Percentiles rank a stretch among this genome's conserved stretches.
phyloP scores from a whole-genome alignment of 805 yeast species.

The Sugiyamaella americana region DNA sequence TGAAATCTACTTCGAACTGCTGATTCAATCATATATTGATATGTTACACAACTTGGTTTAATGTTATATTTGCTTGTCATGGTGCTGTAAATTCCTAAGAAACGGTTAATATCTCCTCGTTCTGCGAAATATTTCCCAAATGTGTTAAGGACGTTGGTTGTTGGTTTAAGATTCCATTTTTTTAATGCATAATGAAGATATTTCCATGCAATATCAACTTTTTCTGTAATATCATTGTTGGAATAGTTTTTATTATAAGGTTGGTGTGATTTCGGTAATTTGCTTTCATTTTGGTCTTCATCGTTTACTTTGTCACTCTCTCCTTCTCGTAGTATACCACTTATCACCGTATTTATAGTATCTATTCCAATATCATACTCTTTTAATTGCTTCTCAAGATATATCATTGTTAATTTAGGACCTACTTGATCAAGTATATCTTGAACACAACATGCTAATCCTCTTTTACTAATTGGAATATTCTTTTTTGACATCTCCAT shows the following conservation, averaged over 20 bases:
- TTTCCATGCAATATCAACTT: conserved; percentile 18
- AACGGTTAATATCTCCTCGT: conserved; percentile 16
- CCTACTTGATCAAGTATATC: conserved; percentile 17
- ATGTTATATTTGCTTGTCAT: conserved; percentile 13
- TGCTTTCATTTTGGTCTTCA: neutral
- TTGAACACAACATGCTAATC: conserved; percentile 12
- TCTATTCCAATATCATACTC: conserved; percentile 11
- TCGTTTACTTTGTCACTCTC: conserved; percentile 2
- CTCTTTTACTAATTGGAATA: conserved; percentile 15
- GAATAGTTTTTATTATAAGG: no score
- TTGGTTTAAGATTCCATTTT: conserved; percentile 9
- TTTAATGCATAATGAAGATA: conserved; percentile 13
- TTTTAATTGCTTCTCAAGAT: conserved; percentile 10
- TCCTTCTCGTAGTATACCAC: conserved; percentile 7
- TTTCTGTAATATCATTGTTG: neutral
- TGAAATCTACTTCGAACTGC: neutral
- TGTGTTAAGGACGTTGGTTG: conserved; percentile 15
- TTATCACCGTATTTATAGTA: conserved; percentile 11
- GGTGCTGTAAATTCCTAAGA: conserved; percentile 15
- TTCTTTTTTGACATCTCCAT: conserved; percentile 13
- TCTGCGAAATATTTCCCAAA: conserved; percentile 12
- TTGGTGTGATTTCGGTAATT: neutral
- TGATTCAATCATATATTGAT: conserved; percentile 14
- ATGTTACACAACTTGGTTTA: conserved; percentile 10
- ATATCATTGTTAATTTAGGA: conserved; percentile 13